A percentile compares a stretch with the other conserved stretches of the same genome.
These are phyloP conservation scores for Rhizopogon salebrosus DNA, from an alignment of 768 basidiomycete genomes.

Conservation along the genomic window DNA sequence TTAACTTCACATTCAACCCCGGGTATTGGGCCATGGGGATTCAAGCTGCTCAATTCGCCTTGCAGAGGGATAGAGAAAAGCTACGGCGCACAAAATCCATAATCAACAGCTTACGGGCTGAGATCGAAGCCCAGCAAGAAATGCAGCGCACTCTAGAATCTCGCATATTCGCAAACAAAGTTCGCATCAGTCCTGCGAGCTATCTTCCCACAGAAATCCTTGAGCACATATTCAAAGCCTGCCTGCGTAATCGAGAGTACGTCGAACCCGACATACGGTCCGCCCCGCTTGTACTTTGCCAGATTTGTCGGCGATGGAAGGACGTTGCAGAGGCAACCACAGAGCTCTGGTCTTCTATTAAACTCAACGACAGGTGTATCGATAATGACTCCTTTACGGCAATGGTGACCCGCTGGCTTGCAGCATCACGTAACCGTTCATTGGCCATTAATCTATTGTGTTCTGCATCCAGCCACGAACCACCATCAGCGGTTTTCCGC, in stretches of 20 bases:
- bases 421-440: conserved; percentile 14
- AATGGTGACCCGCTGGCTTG: conserved; percentile 21
- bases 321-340: conserved; percentile 22
- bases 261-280: conserved; percentile 14
- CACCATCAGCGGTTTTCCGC: conserved; percentile 16
- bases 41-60: background rate
- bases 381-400: conserved; percentile 24
- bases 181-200: conserved; percentile 23
- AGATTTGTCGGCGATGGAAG: conserved; percentile 29
- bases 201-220: conserved; percentile 25
- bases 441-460: conserved; percentile 13
- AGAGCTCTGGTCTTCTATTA: conserved; percentile 26
- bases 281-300: conserved; percentile 28
- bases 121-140: conserved; percentile 8
- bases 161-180: conserved; percentile 18
- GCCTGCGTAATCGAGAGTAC: conserved; percentile 18
- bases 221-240: conserved; percentile 26
- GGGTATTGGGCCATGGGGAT: background rate
- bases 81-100: background rate
- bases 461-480: too few relatives aligned
- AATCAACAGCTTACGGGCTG: background rate
- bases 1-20: background rate
- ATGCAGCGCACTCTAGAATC: conserved; percentile 13
- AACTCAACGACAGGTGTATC: conserved; percentile 20
- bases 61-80: background rate